Conservation (phyloP, 495 filamentous ascomycete genomes). For the Penicillium simplicissimum region DNA sequence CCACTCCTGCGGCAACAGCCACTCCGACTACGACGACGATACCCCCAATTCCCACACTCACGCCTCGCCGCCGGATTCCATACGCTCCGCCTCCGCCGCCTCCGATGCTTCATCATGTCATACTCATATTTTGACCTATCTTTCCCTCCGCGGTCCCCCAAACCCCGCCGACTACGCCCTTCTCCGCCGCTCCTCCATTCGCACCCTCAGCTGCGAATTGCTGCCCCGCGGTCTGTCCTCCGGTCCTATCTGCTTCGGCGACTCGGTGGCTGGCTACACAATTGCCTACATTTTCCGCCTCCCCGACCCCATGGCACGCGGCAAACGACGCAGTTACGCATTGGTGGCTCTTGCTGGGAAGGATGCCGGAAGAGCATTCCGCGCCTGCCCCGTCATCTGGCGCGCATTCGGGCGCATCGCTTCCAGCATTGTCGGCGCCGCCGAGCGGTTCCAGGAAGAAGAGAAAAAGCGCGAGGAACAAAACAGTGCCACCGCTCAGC, state of each 20-base stretch:
- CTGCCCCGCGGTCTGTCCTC: conserved; percentile 73
- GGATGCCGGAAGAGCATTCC: conserved; percentile 72
- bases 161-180: conserved; percentile 78
- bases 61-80: conserved; percentile 45
- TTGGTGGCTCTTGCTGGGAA: conserved; percentile 75
- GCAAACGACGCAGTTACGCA: conserved; percentile 82
- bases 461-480: conserved; percentile 48
- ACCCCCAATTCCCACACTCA: conserved; percentile 38
- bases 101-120: conserved; percentile 58
- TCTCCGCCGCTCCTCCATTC: conserved; percentile 80
- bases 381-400: conserved; percentile 72
- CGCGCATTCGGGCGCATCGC: conserved; percentile 76
- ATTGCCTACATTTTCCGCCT: conserved; percentile 93
- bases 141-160: conserved; percentile 78
- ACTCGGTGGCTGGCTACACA: conserved; percentile 78
- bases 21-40: conserved; percentile 43
- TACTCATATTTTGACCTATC: conserved; percentile 81
- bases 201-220: conserved; percentile 82
- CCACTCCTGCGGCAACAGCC: conserved; percentile 45
- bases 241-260: conserved; percentile 85
- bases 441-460: conserved; percentile 53
- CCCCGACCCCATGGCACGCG: conserved; percentile 83
- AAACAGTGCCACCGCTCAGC: conserved; percentile 27
- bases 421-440: conserved; percentile 67
- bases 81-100: conserved; percentile 46